Base-by-base conservation (phyloP, 2,329 filamentous ascomycete species). In the Penicillium sumatraense region DNA sequence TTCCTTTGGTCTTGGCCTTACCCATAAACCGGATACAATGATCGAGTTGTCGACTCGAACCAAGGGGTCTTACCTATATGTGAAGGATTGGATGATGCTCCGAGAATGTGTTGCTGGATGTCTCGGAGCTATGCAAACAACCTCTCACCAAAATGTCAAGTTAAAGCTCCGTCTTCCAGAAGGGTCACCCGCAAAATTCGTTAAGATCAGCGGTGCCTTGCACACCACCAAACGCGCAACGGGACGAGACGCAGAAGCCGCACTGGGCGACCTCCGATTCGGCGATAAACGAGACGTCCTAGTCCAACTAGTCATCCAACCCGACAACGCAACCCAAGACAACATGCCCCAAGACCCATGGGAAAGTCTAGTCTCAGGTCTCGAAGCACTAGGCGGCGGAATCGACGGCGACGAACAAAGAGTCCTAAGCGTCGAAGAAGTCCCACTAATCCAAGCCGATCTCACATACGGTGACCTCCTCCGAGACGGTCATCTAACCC, bases 61-160 rank as follows among this genome's bases (percentile, higher is more conserved):
- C 3, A 99, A 98, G 78, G 95, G 93, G 4, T 96, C 92, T 1
- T 99, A 98, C 70, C 96, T 92, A 1, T 99, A 98, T 68, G 93
- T 99, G 64, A 99, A 98, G 77, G 95, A 99, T 74, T 99, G 95
- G 95, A 98, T 98, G 93, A 99, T 98, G 93, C 83, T 99, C 31
- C 89, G 95, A 24, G 95, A 99, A 74, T 98, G 95, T 72, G 83
- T 97, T 41, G 95, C 93, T 21, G 95, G 95, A 40, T 98, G 93
- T 68, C 80, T 99, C 24, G 95, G 95, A 44, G 88, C 91, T 13
- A 84, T 98, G 71, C 95, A 99, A 74, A 92, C 91, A 2, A 88
- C 91, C 24, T 98, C 95, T n/a, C 95, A 99, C 72, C 95, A 98
- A 72, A 98, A 98, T 69, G 95, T 96, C 54, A 97, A 96, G 79